Conservation (phyloP, 1,284 basidiomycete genomes). For the Inonotus hispidus region DNA sequence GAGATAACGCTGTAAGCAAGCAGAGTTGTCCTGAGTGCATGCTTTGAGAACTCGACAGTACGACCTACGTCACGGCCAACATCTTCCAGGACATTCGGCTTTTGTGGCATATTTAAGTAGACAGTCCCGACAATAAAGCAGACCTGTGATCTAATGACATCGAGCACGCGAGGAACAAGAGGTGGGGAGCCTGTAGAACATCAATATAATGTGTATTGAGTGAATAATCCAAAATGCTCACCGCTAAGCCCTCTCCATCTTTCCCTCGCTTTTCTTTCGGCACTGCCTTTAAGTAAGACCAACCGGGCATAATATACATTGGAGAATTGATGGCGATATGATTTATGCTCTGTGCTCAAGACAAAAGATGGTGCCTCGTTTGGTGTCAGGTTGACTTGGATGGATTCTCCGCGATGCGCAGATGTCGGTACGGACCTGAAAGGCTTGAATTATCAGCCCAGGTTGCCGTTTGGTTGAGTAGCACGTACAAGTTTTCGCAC, state of each 20-base stretch:
- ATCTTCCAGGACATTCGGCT: slow-evolving; percentile 95
- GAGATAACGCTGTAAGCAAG: slow-evolving; percentile 69
- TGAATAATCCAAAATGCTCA: slow-evolving; percentile 27
- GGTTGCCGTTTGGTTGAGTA: not conserved
- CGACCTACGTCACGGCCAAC: slow-evolving; percentile 82
- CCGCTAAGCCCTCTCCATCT: slow-evolving; percentile 66
- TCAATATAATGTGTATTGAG: not conserved
- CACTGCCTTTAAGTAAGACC: slow-evolving; percentile 52
- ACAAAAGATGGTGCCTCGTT: slow-evolving; percentile 14
- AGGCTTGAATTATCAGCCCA: not conserved
- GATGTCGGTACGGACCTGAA: slow-evolving; percentile 10
- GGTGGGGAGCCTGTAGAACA: slow-evolving; percentile 55
- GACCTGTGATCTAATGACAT: slow-evolving; percentile 78
- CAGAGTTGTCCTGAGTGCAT: not conserved
- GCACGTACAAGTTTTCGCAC: not conserved
- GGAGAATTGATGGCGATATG: slow-evolving; percentile 83
- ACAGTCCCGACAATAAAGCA: slow-evolving; percentile 94
- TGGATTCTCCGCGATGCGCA: not conserved
- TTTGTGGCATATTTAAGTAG: slow-evolving; percentile 97
- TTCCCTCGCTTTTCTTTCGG: slow-evolving; percentile 58
- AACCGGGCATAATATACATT: slow-evolving; percentile 89
- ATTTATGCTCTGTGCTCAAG: slow-evolving; percentile 14
- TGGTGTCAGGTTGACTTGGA: slow-evolving; percentile 1
- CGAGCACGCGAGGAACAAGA: slow-evolving; percentile 81
- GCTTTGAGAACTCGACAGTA: not conserved